phyloP scores from a whole-genome alignment of 2,329 filamentous ascomycete species.

The Apiospora hydei region DNA sequence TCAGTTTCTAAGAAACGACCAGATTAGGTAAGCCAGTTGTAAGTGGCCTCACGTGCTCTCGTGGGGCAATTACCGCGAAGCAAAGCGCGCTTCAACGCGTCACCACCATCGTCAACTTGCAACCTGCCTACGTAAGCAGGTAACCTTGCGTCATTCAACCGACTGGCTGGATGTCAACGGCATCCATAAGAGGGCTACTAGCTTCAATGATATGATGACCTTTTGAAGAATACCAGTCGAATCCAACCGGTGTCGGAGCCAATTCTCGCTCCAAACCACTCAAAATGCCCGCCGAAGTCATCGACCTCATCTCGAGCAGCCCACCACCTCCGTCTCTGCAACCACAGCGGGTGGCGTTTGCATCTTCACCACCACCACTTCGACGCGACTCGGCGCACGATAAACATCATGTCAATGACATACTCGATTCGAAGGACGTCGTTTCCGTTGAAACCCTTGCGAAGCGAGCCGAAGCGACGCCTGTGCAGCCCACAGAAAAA shows the following conservation, averaged over 20 bases:
- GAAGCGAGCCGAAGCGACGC: constrained; percentile 7
- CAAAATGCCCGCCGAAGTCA: constrained; percentile 45
- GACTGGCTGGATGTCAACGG: neutral
- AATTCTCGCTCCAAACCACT: neutral
- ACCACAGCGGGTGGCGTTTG: constrained; percentile 9
- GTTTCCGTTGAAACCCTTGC: constrained; percentile 23
- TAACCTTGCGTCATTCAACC: neutral
- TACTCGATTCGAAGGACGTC: constrained; percentile 23
- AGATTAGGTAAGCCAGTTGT: neutral
- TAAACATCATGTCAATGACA: constrained; percentile 12
- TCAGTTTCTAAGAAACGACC: neutral
- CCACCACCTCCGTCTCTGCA: constrained; percentile 28
- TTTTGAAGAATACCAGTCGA: neutral
- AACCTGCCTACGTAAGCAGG: neutral
- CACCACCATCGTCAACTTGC: neutral
- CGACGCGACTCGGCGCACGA: constrained; percentile 30
- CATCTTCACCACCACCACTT: constrained; percentile 18
- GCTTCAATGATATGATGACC: neutral
- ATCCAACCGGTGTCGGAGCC: neutral
- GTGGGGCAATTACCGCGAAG: neutral
- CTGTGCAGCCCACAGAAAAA: constrained; percentile 2
- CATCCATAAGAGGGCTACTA: neutral
- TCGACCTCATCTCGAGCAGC: constrained; percentile 45
- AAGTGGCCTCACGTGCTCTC: neutral
- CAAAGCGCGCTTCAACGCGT: constrained; percentile 7